These are phyloP conservation scores for Epichloe hybrida DNA, from an alignment of 2,329 filamentous ascomycete genomes.

Conservation along the genomic window DNA sequence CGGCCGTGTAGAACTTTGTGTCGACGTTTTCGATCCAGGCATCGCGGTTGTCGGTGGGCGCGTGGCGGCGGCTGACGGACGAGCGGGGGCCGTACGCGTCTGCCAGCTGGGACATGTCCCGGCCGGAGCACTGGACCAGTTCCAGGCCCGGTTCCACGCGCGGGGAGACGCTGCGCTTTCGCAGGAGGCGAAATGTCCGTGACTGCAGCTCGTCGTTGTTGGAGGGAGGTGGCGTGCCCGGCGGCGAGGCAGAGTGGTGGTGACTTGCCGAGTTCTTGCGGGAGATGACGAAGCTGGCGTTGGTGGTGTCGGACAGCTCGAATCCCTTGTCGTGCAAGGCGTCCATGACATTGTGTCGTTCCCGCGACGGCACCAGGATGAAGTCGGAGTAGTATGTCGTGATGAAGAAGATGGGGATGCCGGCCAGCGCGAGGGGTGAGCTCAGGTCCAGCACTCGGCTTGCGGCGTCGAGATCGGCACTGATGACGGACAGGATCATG, in stretches of 20 bases:
- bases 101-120: slow-evolving; percentile 30
- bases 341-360: slow-evolving; percentile 59
- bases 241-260: slow-evolving; percentile 29
- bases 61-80: slow-evolving; percentile 23
- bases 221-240: slow-evolving; percentile 63
- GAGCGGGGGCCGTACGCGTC: slow-evolving; percentile 24
- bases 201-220: slow-evolving; percentile 67
- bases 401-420: slow-evolving; percentile 96
- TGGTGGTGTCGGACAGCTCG: slow-evolving; percentile 61
- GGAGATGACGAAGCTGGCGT: slow-evolving; percentile 51
- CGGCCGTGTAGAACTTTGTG: slow-evolving; percentile 47
- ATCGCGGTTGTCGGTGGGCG: slow-evolving; percentile 19
- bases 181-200: slow-evolving; percentile 74
- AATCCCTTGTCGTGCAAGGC: slow-evolving; percentile 72
- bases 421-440: slow-evolving; percentile 76
- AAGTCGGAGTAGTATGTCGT: slow-evolving; percentile 98
- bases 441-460: slow-evolving; percentile 86
- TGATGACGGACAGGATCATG: slow-evolving; percentile 78
- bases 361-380: slow-evolving; percentile 72
- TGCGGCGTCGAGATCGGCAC: slow-evolving; percentile 79
- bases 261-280: slow-evolving; percentile 16
- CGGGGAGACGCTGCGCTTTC: slow-evolving; percentile 60
- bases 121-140: slow-evolving; percentile 71
- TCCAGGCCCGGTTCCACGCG: slow-evolving; percentile 54
- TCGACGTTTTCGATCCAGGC: slow-evolving; percentile 49